Percentiles rank a stretch among this genome's conserved stretches.
phyloP scores from a whole-genome alignment of 2,329 filamentous ascomycete species.

The Herpotrichia juniperi region DNA sequence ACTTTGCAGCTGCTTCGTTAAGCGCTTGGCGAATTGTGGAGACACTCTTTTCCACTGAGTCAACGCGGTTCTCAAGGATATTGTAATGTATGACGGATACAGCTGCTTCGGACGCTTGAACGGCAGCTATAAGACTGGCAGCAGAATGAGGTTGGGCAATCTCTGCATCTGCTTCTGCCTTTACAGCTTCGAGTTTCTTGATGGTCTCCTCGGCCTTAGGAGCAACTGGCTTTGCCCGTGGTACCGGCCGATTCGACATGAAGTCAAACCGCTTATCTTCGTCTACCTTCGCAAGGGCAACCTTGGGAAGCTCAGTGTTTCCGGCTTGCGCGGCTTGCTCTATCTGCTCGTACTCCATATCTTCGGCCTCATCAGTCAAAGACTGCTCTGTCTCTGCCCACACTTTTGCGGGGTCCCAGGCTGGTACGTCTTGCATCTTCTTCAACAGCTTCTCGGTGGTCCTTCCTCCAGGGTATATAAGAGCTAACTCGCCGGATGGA shows the following conservation, averaged over 20 bases:
- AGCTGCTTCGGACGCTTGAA: background rate
- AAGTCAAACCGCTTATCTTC: constrained; percentile 43
- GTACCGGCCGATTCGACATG: constrained; percentile 43
- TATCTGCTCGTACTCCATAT: constrained; percentile 12
- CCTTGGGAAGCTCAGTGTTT: constrained; percentile 14
- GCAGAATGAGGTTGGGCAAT: background rate
- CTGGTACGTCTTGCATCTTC: constrained; percentile 27
- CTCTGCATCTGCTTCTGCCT: background rate
- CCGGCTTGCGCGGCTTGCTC: constrained; percentile 16
- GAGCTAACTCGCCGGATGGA: constrained; percentile 24
- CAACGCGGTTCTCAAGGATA: background rate
- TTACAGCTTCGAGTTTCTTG: background rate
- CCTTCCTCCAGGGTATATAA: constrained; percentile 27
- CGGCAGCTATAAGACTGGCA: background rate
- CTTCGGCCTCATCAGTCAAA: constrained; percentile 26
- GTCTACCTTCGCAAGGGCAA: constrained; percentile 35
- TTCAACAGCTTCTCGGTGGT: constrained; percentile 28
- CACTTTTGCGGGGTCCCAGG: constrained; percentile 16
- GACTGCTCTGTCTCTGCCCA: constrained; percentile 8
- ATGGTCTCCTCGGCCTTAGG: constrained; percentile 30
- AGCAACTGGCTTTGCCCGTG: constrained; percentile 25
- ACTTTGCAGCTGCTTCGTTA: constrained; percentile 19
- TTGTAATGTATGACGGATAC: constrained; percentile 20
- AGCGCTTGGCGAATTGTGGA: constrained; percentile 18
- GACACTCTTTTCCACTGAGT: background rate